These are phyloP conservation scores for Arachis stenosperma DNA, from an alignment of 306 rosid genomes.

Conservation along the genomic window DNA sequence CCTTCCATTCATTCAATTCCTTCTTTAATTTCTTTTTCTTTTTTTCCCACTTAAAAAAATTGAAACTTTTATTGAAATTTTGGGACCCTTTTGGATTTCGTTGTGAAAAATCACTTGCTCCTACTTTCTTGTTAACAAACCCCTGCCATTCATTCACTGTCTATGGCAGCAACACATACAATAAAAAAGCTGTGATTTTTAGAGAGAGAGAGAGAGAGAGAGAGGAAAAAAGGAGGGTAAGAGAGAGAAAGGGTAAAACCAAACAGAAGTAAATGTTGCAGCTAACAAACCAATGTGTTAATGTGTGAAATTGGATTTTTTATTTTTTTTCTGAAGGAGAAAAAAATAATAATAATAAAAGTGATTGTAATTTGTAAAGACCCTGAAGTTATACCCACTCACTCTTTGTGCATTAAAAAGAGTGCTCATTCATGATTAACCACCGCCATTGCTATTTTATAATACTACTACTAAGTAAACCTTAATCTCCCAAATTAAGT, in stretches of 20 bases:
- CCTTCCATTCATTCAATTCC: slow-evolving; percentile 59
- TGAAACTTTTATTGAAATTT: slow-evolving; percentile 42
- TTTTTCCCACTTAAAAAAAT: slow-evolving; percentile 47
- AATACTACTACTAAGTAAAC: slow-evolving; percentile 39
- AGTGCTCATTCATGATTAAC: slow-evolving; percentile 94
- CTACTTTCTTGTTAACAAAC: neutral
- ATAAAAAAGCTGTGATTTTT: neutral
- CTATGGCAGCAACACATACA: neutral
- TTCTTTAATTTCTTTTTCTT: too few species aligned
- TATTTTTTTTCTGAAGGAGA: neutral
- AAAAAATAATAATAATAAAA: too few species aligned
- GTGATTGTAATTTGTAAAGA: slow-evolving; percentile 14
- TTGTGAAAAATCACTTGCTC: neutral
- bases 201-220: neutral
- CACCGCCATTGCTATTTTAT: slow-evolving; percentile 77
- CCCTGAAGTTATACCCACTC: slow-evolving; percentile 80
- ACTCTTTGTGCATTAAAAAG: slow-evolving; percentile 58
- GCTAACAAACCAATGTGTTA: neutral
- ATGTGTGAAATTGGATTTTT: slow-evolving; percentile 14
- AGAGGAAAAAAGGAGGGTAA: neutral
- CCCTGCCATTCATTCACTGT: neutral
- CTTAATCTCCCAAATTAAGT: neutral
- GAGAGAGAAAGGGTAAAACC: neutral
- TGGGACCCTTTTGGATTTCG: neutral
- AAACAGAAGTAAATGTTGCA: neutral